Evolutionary conservation across 257 asterid species (phyloP).

Genomic region (Cynanchum wilfordii): DNA sequence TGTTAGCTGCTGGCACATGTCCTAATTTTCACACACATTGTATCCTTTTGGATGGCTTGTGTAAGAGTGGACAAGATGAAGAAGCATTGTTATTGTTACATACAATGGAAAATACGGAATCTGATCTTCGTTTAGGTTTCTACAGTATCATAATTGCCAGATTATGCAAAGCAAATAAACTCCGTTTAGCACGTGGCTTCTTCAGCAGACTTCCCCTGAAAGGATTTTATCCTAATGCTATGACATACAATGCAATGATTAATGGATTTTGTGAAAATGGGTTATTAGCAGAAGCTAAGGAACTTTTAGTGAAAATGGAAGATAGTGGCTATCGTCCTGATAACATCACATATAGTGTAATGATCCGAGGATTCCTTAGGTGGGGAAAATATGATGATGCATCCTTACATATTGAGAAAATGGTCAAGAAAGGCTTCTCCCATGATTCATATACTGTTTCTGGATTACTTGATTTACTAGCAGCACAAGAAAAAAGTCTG

Average conservation of each 20-base stretch:
- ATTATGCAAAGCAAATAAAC: constrained; percentile 11
- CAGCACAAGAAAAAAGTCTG: neutral
- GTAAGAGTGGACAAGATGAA: constrained; percentile 21
- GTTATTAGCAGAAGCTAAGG: constrained; percentile 15
- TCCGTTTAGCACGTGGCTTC: neutral
- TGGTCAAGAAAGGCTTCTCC: constrained; percentile 1
- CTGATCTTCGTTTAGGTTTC: neutral
- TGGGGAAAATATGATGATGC: neutral
- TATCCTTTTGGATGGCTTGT: constrained; percentile 23
- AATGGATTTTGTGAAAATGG: constrained; percentile 17
- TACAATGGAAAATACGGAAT: neutral
- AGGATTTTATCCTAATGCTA: constrained; percentile 23
- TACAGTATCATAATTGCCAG: constrained; percentile 15
- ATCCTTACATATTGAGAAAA: constrained; percentile 1
- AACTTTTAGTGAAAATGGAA: constrained; percentile 10
- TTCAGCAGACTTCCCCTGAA: constrained; percentile 12
- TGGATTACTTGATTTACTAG: neutral
- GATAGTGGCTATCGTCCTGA: neutral
- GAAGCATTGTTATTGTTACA: constrained; percentile 12
- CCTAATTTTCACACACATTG: constrained; percentile 21
- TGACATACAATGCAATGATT: constrained; percentile 18
- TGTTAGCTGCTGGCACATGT: constrained; percentile 17
- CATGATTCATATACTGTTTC: neutral
- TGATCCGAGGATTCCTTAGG: constrained; percentile 12
- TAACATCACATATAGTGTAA: neutral